Conservation (phyloP, 1,284 basidiomycete species). For the Malassezia dermatis region DNA sequence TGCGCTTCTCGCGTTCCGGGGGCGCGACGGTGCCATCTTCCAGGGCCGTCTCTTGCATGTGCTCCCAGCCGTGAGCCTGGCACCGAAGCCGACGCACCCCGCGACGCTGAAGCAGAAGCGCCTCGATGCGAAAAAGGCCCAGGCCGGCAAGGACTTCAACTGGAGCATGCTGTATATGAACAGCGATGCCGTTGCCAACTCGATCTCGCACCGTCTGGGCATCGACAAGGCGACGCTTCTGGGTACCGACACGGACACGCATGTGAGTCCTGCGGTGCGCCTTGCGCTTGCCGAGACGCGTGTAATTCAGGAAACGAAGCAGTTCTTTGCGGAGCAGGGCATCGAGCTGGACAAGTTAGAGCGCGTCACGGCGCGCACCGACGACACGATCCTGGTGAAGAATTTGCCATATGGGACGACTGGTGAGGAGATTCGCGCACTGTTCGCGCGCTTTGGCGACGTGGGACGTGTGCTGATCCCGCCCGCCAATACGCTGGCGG, state of each 20-base stretch:
- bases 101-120: constrained; percentile 54
- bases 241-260: constrained; percentile 49
- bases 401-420: constrained; percentile 91
- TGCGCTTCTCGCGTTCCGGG: constrained; percentile 66
- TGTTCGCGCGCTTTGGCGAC: constrained; percentile 70
- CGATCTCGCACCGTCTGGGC: constrained; percentile 68
- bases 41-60: constrained; percentile 87
- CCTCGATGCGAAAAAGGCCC: constrained; percentile 60
- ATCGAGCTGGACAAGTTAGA: constrained; percentile 52
- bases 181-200: constrained; percentile 76
- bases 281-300: constrained; percentile 91
- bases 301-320: constrained; percentile 86
- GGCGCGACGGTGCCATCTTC: constrained; percentile 73
- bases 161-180: constrained; percentile 98
- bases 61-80: constrained; percentile 64
- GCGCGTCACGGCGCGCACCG: constrained; percentile 30
- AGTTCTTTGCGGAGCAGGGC: constrained; percentile 58
- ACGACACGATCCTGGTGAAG: constrained; percentile 82
- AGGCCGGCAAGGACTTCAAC: constrained; percentile 74
- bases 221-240: constrained; percentile 77
- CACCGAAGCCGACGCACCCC: constrained; percentile 24
- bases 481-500: constrained; percentile 83
- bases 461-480: constrained; percentile 72
- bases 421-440: constrained; percentile 60
- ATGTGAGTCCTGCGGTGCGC: constrained; percentile 60